Evolutionary conservation across 1,284 basidiomycete species (phyloP).

Genomic region (Gastroboletus turbinatus): DNA sequence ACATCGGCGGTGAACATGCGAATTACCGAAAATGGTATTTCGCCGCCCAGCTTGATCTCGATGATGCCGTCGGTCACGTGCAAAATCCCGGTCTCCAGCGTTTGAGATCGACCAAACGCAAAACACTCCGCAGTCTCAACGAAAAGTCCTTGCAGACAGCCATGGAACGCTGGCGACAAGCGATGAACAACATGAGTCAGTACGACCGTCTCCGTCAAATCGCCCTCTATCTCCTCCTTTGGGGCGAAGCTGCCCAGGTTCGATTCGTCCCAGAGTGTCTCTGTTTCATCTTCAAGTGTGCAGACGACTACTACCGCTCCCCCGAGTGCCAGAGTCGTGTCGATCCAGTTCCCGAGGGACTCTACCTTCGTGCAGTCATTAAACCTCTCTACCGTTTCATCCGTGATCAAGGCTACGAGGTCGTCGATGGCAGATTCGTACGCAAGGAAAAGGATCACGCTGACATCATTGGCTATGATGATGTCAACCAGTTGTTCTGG

Average conservation of each 20-base stretch:
- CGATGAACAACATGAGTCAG: constrained; percentile 98
- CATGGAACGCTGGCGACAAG: constrained; percentile 91
- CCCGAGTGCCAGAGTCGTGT: constrained; percentile 96
- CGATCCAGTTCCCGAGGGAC: constrained; percentile 93
- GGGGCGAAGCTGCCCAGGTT: constrained; percentile 98
- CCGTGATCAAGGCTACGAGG: constrained; percentile 97
- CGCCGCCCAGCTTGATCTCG: constrained; percentile 97
- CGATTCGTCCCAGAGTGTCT: constrained; percentile 98
- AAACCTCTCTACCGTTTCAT: constrained; percentile 98
- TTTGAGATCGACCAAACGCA: constrained; percentile 65
- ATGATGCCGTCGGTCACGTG: constrained; percentile 92
- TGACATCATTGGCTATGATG: constrained; percentile 97
- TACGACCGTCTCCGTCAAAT: constrained; percentile 98
- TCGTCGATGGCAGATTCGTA: constrained; percentile 94
- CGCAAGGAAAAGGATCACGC: constrained; percentile 92
- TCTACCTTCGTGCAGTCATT: constrained; percentile 89
- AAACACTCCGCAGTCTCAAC: constrained; percentile 42
- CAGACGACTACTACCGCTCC: constrained; percentile 98
- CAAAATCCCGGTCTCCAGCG: constrained; percentile 91
- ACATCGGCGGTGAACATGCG: constrained; percentile 95
- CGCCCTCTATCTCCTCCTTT: constrained; percentile 93
- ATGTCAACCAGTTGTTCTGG: constrained; percentile 99
- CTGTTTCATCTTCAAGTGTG: constrained; percentile 99
- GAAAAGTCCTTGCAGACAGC: constrained; percentile 90
- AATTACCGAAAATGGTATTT: constrained; percentile 99